Base-by-base conservation (phyloP, 106 monocot genomes). In the Phalaenopsis equestris region DNA sequence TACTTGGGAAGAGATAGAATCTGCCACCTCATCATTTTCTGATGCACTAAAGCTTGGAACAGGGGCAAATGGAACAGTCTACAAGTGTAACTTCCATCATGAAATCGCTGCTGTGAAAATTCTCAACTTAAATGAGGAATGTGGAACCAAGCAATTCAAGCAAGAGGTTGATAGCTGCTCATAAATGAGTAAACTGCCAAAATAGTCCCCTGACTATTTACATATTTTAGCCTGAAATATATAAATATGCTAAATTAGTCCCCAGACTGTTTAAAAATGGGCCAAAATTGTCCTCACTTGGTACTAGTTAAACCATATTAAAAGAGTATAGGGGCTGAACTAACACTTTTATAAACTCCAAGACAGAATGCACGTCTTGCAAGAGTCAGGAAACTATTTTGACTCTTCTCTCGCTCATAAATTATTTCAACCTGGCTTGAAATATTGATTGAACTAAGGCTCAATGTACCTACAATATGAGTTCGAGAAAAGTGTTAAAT, bases 1-100 rank as follows among this genome's bases (percentile, higher is more conserved):
- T 46, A 87, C 86, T 17, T 96, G 91, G 91, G 88, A 91, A 67
- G 93, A 96, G 42, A 90, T 96, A 76, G 58, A 90, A 85, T 75
- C 83, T 64, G 89, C 96, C 3, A 96, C 96, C 0, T 93, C 82
- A 41, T 88, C 88, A 73, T 86, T 96, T 68, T 93, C 93, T 46
- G 43, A 75, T 17, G 36, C 42, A 75, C 41, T 47, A n/a, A 75
- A 75, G 75, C 36, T 75, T 46, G 75, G 75, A 45, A 21, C 42
- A 21, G 75, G 75, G 6, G 75, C 45, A 75, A 45, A 75, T 75
- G 75, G 75, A 47, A 47, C 46, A 1, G 75, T 75, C 8, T 75
- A 75, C 75, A 75, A 39, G 46, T 15, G 75, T 18, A 45, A n/a
- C 18, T 47, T 75, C 17, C 5, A 15, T 39, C 8, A 75, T 46